These are phyloP conservation scores for Fonsecaea multimorphosa DNA, from an alignment of 2,329 filamentous ascomycete species.

Conservation along the genomic window DNA sequence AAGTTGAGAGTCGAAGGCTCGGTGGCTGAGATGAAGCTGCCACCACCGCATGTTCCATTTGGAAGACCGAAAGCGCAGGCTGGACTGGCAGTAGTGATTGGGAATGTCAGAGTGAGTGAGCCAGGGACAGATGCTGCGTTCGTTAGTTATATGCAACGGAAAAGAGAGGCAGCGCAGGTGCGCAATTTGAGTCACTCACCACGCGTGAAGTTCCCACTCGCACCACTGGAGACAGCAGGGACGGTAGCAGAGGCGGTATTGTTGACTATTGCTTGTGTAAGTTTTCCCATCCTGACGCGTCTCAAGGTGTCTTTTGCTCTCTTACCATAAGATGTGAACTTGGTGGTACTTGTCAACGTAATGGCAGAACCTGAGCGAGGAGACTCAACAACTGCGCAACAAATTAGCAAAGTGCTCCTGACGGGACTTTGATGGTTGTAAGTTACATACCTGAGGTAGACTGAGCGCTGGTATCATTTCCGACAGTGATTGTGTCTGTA, in stretches of 20 bases:
- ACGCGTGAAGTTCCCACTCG: not conserved
- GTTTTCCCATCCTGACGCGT: not conserved
- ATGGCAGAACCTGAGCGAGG: not conserved
- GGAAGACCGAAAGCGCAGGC: not conserved
- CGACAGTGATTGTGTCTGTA: conserved; percentile 4
- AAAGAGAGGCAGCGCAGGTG: not conserved
- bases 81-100: not conserved
- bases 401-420: not conserved
- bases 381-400: not conserved
- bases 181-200: not conserved
- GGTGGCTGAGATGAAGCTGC: not conserved
- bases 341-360: conserved; percentile 11
- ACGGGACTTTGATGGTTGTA: not conserved
- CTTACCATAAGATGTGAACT: conserved; percentile 14
- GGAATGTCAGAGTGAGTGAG: conserved; percentile 12
- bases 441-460: conserved; percentile 7
- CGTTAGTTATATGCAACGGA: not conserved
- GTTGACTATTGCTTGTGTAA: conserved; percentile 17
- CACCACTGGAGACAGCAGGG: not conserved
- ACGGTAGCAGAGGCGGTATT: conserved; percentile 1
- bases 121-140: conserved; percentile 6
- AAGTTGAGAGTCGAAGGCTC: not conserved
- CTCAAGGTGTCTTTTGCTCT: not conserved
- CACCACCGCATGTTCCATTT: not conserved
- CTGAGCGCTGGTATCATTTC: conserved; percentile 1